phyloP scores from a whole-genome alignment of 495 filamentous ascomycete genomes.

The Daldinia bambusicola region DNA sequence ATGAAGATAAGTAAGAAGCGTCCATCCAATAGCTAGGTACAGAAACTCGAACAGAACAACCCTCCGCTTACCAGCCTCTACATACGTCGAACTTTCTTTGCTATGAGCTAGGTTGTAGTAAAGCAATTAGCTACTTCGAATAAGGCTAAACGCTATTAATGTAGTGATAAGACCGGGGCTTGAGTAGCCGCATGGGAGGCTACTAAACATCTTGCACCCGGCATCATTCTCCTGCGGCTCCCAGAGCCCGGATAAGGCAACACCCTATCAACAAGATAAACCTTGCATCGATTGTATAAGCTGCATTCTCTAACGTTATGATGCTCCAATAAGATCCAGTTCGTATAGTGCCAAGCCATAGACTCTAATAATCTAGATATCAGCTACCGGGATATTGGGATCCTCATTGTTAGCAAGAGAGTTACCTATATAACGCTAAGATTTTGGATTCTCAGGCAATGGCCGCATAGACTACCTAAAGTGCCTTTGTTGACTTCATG shows the following conservation, averaged over 20 bases:
- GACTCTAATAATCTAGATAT: slow-evolving; percentile 9
- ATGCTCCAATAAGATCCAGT: slow-evolving; percentile 16
- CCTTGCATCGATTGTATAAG: not conserved
- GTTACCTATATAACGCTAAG: not conserved
- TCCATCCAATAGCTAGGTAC: not conserved
- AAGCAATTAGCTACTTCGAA: slow-evolving; percentile 19
- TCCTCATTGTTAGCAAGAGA: not conserved
- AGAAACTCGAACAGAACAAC: not conserved
- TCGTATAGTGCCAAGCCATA: slow-evolving; percentile 9
- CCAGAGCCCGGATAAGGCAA: slow-evolving; percentile 17
- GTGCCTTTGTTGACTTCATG: not conserved
- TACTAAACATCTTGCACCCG: slow-evolving; percentile 14
- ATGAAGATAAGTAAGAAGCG: not conserved
- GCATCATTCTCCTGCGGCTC: not conserved
- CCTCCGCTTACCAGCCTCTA: not conserved
- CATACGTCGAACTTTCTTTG: not conserved
- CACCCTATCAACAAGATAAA: slow-evolving; percentile 11
- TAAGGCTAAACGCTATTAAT: slow-evolving; percentile 19
- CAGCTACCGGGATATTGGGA: slow-evolving; percentile 6
- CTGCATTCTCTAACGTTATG: slow-evolving; percentile 7
- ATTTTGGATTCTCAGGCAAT: not conserved
- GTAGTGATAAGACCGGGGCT: slow-evolving; percentile 10
- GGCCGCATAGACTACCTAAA: not conserved
- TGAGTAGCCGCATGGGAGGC: slow-evolving; percentile 12
- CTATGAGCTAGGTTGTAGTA: not conserved